These are phyloP conservation scores for Drechslerella dactyloides DNA, from an alignment of 2,329 filamentous ascomycete genomes.

Conservation along the genomic window DNA sequence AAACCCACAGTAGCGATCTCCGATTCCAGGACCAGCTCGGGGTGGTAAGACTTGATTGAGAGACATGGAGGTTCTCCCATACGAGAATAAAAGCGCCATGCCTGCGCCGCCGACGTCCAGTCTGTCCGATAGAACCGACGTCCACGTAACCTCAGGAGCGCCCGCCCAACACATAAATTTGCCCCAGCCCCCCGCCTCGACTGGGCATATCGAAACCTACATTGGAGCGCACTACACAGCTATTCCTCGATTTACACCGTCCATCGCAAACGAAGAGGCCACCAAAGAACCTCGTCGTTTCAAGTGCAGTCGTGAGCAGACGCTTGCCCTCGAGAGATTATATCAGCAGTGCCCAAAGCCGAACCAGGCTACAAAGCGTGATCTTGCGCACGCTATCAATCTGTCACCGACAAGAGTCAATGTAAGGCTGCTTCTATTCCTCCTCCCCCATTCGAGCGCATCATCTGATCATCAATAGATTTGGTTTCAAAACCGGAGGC, in stretches of 20 bases:
- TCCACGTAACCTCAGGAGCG: constrained; percentile 34
- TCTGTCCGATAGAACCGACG: constrained; percentile 30
- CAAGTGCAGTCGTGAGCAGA: constrained; percentile 49
- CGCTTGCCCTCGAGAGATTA: constrained; percentile 45
- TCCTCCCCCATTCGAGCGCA: not conserved
- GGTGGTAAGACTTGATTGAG: constrained; percentile 1
- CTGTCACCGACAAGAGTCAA: constrained; percentile 49
- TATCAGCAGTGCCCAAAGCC: constrained; percentile 49
- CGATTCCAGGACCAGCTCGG: constrained; percentile 23
- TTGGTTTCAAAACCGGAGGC: constrained; percentile 50
- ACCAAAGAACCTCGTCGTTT: constrained; percentile 48
- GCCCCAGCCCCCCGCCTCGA: constrained; percentile 25
- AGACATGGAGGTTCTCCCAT: constrained; percentile 35
- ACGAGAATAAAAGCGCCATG: constrained; percentile 48
- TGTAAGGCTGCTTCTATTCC: constrained; percentile 15
- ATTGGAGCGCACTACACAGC: constrained; percentile 35
- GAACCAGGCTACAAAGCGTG: constrained; percentile 44
- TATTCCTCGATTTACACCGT: constrained; percentile 46
- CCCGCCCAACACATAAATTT: constrained; percentile 46
- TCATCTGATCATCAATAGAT: constrained; percentile 24
- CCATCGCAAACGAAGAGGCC: constrained; percentile 42
- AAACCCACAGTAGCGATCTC: constrained; percentile 22
- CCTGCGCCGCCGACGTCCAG: constrained; percentile 30
- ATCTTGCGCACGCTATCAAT: constrained; percentile 44
- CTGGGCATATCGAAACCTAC: constrained; percentile 42